Percentiles rank a stretch among this genome's conserved stretches.
phyloP scores from a whole-genome alignment of 768 basidiomycete genomes.

The Pulveroboletus sp. region DNA sequence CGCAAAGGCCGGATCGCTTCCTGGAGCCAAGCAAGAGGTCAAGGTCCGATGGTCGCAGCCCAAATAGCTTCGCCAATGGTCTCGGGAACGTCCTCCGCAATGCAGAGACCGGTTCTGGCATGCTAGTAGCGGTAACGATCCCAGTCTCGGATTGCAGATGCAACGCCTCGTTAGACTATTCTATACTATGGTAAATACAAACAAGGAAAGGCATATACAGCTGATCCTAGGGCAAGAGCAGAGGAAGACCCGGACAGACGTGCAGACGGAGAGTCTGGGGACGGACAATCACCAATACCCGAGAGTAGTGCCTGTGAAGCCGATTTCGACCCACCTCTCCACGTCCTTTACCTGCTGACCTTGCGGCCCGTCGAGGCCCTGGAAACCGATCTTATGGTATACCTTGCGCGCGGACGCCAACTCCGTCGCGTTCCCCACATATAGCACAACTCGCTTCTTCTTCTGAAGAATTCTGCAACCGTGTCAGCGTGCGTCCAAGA shows the following conservation, averaged over 20 bases:
- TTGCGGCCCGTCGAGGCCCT: slow-evolving; percentile 8
- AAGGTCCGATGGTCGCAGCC: not conserved
- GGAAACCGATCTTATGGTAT: slow-evolving; percentile 20
- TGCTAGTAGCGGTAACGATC: too few relatives aligned
- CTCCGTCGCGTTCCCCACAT: slow-evolving; percentile 43
- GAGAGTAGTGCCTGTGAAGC: slow-evolving; percentile 9
- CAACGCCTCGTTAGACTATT: too few relatives aligned
- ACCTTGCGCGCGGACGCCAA: slow-evolving; percentile 18
- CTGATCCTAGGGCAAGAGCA: too few relatives aligned
- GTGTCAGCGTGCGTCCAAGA: slow-evolving; percentile 1
- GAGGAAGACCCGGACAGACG: not conserved
- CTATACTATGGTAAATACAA: too few relatives aligned
- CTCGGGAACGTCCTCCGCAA: not conserved
- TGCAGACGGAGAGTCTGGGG: slow-evolving; percentile 10
- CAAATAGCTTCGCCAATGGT: not conserved
- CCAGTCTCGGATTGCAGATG: too few relatives aligned
- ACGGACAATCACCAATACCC: slow-evolving; percentile 22
- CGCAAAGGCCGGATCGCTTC: not conserved
- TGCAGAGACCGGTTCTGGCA: too few relatives aligned
- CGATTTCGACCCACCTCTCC: slow-evolving; percentile 19
- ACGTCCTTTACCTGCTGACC: slow-evolving; percentile 10
- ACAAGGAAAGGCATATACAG: too few relatives aligned
- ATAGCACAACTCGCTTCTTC: slow-evolving; percentile 45
- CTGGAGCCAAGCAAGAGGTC: not conserved
- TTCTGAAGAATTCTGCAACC: slow-evolving; percentile 28